Conservation (phyloP, 2,329 filamentous ascomycete species). For the Fusarium cicatricum region DNA sequence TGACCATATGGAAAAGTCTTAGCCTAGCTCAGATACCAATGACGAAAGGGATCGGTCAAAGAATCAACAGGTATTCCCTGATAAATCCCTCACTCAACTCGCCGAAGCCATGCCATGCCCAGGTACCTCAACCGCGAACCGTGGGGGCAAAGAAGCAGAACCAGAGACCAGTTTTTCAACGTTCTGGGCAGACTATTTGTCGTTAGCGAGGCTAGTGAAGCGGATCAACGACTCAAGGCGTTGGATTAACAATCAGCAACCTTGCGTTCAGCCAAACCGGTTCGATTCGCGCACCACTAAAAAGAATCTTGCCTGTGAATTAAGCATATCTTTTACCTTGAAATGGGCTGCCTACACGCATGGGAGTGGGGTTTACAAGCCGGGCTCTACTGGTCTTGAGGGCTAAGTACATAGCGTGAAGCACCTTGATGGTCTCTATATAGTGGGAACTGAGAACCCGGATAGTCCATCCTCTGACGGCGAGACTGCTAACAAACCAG, state of each 20-base stretch:
- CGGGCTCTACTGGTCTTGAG: neutral
- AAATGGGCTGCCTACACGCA: slow-evolving; percentile 16
- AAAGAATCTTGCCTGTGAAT: slow-evolving; percentile 3
- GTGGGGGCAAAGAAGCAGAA: neutral
- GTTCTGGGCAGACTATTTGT: neutral
- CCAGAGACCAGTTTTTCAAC: neutral
- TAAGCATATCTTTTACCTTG: slow-evolving; percentile 42
- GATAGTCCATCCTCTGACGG: slow-evolving; percentile 30
- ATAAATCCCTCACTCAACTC: too few relatives aligned
- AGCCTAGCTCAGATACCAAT: too few relatives aligned
- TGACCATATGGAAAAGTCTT: too few relatives aligned
- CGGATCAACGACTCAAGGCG: neutral
- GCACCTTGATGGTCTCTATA: slow-evolving; percentile 38
- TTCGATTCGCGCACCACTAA: slow-evolving; percentile 1
- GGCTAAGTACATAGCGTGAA: slow-evolving; percentile 11
- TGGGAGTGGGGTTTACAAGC: neutral
- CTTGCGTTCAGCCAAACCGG: neutral
- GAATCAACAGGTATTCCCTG: too few relatives aligned
- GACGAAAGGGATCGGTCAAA: too few relatives aligned
- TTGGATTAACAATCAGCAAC: neutral
- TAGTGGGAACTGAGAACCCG: slow-evolving; percentile 37
- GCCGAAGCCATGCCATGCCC: too few relatives aligned
- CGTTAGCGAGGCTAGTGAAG: slow-evolving; percentile 8
- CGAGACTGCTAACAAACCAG: neutral
- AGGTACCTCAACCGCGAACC: too few relatives aligned